phyloP scores from a whole-genome alignment of 1,139 yeast species.

The Hansenula lynferdii region DNA sequence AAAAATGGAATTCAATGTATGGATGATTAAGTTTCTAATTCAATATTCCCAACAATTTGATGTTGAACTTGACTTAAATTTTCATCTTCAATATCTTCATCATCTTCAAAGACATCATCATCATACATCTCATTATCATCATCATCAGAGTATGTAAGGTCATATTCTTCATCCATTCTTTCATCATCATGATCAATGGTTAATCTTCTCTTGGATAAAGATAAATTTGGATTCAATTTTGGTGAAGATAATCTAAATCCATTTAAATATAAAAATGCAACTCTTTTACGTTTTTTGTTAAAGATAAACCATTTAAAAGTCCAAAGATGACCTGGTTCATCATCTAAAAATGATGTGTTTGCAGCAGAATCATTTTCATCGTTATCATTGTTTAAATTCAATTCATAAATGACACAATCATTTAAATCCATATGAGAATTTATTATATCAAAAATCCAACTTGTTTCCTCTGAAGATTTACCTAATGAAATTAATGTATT shows the following conservation, averaged over 20 bases:
- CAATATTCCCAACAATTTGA: constrained; percentile 35
- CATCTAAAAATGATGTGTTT: constrained; percentile 71
- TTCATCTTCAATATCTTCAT: too few species aligned
- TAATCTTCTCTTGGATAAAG: constrained; percentile 23
- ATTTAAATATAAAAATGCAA: constrained; percentile 69
- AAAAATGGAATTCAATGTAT: constrained; percentile 22
- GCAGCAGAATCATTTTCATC: constrained; percentile 79
- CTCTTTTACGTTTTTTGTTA: constrained; percentile 87
- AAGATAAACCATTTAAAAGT: constrained; percentile 89
- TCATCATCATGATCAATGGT: constrained; percentile 33
- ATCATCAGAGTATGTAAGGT: constrained; percentile 34
- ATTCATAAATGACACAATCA: constrained; percentile 69
- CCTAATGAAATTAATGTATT: constrained; percentile 80
- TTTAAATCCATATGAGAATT: constrained; percentile 79
- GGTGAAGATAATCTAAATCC: constrained; percentile 31
- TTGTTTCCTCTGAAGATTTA: constrained; percentile 47
- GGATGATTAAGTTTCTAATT: constrained; percentile 22
- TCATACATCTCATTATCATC: constrained; percentile 21
- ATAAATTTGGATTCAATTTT: constrained; percentile 18
- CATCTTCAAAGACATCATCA: constrained; percentile 16
- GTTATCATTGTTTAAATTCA: constrained; percentile 31
- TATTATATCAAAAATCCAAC: constrained; percentile 86
- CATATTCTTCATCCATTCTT: constrained; percentile 43
- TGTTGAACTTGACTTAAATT: constrained; percentile 24
- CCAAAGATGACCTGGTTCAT: constrained; percentile 60